phyloP scores from a whole-genome alignment of 2,329 filamentous ascomycete genomes.

The Paracamarosporium sp. region DNA sequence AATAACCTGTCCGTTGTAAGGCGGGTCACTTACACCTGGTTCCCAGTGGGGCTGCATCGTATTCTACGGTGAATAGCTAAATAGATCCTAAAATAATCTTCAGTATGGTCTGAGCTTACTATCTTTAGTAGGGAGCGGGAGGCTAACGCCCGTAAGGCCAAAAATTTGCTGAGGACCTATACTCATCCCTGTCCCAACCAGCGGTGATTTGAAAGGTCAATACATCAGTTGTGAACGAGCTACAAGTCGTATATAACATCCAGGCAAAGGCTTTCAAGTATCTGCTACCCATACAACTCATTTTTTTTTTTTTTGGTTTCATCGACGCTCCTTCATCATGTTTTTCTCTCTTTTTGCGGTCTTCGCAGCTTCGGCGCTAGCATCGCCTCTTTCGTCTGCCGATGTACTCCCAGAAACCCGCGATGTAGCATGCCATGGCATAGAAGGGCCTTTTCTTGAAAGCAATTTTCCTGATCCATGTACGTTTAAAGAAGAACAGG shows the following conservation, averaged over 20 bases:
- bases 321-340: background rate
- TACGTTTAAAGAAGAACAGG: background rate
- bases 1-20: background rate
- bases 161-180: background rate
- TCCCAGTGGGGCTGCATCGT: background rate
- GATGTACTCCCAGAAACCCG: background rate
- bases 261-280: background rate
- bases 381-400: background rate
- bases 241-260: too few relatives aligned
- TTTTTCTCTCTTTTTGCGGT: background rate
- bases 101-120: background rate
- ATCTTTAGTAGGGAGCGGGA: background rate
- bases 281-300: background rate
- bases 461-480: constrained; percentile 7
- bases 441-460: background rate
- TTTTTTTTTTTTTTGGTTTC: background rate
- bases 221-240: too few relatives aligned
- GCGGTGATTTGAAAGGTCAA: too few relatives aligned
- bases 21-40: background rate
- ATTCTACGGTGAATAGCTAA: background rate
- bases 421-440: background rate
- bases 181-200: background rate
- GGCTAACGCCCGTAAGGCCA: background rate
- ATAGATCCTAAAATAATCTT: background rate
- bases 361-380: background rate